Evolutionary conservation across 495 filamentous ascomycete species (phyloP), one percentile per base, ranked within the genome.

Genomic region (Ramalina peruviana): DNA sequence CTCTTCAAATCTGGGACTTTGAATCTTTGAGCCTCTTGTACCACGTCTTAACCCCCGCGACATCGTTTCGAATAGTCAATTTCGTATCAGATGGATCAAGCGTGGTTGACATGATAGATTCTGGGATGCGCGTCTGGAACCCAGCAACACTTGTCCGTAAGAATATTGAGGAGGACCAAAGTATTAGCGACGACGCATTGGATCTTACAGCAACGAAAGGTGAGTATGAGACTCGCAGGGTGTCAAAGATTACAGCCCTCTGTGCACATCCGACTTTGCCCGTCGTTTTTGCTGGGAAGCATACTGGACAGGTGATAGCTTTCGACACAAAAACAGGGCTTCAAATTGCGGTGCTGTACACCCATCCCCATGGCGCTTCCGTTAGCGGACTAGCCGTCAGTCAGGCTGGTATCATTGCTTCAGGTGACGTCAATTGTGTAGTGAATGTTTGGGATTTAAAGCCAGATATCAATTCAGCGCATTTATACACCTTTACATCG

Each of bases 1-100:
- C 36, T 4, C 51, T 65, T 30, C 25, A 56, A 20, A 48, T 65
- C 13, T 64, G 50, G 54, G 61, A 65, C 23, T 65, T 65, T 40
- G 61, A 64, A 11, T 58, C 61, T 6, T 51, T 65, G 26, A 53
- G 30, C 20, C 47, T 64, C 20, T 55, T 64, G 33, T 64, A 61
- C 48, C 51, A 49, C 19, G 48, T 62, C 41, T 43, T 43, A 21
- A 16, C 41, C 19, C 41, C 19, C n/a, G 41, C 41, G 41, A 25
- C 19, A 43, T 43, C 41, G 3, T 43, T 23, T 21, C 41, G 41
- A 43, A 43, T 43, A 6, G 15, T 43, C 41, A 21, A 12, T 43
- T 43, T 43, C 20, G 41, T 43, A 43, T 43, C 19, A 43, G 41
- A 43, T 43, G 41, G 41, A 63, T 61, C 49, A 58, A 62, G 6